Evolutionary conservation across 257 asterid genomes (phyloP).

Genomic region (Cordia subcordata): DNA sequence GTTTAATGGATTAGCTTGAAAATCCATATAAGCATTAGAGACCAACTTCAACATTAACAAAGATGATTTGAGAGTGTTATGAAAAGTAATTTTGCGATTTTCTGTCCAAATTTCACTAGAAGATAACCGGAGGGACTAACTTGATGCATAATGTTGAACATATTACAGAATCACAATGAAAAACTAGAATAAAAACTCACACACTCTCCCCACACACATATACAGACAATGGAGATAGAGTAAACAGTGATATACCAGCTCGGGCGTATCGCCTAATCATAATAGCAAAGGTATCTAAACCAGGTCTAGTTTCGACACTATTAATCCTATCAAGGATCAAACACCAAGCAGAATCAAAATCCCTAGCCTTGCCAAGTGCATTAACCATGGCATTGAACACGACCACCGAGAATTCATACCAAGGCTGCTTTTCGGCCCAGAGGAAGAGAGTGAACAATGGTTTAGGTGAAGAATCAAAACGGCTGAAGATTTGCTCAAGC

Average conservation of each 20-base stretch:
- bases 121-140: too few species aligned
- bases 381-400: slow-evolving; percentile 64
- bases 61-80: too few species aligned
- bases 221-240: background rate
- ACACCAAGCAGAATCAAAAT: slow-evolving; percentile 75
- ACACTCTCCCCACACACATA: background rate
- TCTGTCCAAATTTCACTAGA: too few species aligned
- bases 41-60: too few species aligned
- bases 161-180: too few species aligned
- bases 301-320: slow-evolving; percentile 22
- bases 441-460: slow-evolving; percentile 55
- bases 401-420: slow-evolving; percentile 30
- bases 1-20: too few species aligned
- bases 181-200: too few species aligned
- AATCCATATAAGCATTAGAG: too few species aligned
- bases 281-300: slow-evolving; percentile 55
- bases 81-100: too few species aligned
- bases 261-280: slow-evolving; percentile 74
- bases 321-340: slow-evolving; percentile 43
- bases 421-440: slow-evolving; percentile 63
- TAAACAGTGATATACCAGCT: slow-evolving; percentile 44
- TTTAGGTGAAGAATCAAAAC: slow-evolving; percentile 61
- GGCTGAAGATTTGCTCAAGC: slow-evolving; percentile 43
- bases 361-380: slow-evolving; percentile 63
- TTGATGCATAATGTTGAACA: too few species aligned